A percentile compares a stretch with the other conserved stretches of the same genome.
These are phyloP conservation scores for Prunus campanulata DNA, from an alignment of 306 rosid species.

Conservation along the genomic window DNA sequence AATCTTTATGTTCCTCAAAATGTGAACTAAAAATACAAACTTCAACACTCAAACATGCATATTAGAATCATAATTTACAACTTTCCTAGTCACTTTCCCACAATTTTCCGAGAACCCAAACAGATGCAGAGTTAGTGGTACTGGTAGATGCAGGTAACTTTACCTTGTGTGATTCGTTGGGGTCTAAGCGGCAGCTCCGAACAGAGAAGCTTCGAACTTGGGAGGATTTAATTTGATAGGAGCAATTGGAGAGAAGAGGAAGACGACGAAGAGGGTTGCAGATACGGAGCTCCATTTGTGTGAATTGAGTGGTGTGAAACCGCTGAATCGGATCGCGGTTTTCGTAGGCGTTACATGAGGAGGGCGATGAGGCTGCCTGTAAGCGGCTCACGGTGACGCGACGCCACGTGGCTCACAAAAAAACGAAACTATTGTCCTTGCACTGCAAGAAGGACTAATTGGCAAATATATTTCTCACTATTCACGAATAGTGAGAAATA, in stretches of 20 bases:
- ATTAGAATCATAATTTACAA: neutral
- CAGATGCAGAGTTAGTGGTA: neutral
- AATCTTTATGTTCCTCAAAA: neutral
- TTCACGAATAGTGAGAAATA: neutral
- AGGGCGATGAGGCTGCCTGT: neutral
- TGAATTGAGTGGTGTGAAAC: neutral
- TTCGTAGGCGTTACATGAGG: neutral
- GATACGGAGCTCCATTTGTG: constrained; percentile 57
- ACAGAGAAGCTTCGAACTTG: constrained; percentile 30
- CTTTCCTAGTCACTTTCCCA: neutral
- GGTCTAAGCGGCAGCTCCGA: constrained; percentile 35
- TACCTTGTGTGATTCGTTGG: constrained; percentile 55
- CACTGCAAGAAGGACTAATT: neutral
- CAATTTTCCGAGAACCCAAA: constrained; percentile 5
- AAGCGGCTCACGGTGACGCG: neutral
- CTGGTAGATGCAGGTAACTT: neutral
- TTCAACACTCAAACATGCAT: neutral
- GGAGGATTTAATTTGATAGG: constrained; percentile 12
- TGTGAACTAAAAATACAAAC: neutral
- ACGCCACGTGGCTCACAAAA: neutral
- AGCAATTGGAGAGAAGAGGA: constrained; percentile 28
- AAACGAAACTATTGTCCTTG: neutral
- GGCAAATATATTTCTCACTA: neutral
- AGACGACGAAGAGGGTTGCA: constrained; percentile 38
- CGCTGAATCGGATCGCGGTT: neutral